A percentile compares a stretch with the other conserved stretches of the same genome.
Conservation (phyloP, 306 rosid species). For the Trifolium repens region DNA sequence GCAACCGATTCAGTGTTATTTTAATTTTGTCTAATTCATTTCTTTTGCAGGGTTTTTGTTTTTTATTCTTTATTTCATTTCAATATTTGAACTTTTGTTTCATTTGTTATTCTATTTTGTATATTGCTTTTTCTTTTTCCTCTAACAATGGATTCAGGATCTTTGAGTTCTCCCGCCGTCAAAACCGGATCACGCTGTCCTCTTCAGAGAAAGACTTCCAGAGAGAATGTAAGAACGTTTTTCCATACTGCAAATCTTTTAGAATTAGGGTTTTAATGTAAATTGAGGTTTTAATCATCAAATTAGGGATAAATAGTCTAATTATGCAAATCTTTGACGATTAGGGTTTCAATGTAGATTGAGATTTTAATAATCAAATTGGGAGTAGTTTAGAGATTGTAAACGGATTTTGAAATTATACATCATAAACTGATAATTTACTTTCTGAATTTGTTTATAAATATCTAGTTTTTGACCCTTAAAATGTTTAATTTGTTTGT, state of each 20-base stretch:
- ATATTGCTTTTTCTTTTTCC: not conserved
- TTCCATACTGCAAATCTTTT: not conserved
- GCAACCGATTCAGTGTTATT: too few relatives aligned
- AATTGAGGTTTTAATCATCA: not conserved
- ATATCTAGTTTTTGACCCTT: not conserved
- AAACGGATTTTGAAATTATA: not conserved
- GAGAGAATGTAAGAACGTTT: slow-evolving; percentile 47
- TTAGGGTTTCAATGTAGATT: not conserved
- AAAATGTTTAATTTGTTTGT: not conserved
- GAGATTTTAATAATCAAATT: too few relatives aligned
- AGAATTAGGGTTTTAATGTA: not conserved
- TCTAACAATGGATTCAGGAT: slow-evolving; percentile 56
- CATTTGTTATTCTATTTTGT: not conserved
- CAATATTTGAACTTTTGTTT: too few relatives aligned
- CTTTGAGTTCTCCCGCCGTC: slow-evolving; percentile 43
- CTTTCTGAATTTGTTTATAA: not conserved
- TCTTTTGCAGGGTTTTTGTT: not conserved
- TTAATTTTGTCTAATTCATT: not conserved
- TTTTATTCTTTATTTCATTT: too few relatives aligned
- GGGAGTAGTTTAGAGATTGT: not conserved
- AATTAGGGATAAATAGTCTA: too few relatives aligned
- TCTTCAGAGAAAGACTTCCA: slow-evolving; percentile 47
- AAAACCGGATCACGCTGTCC: slow-evolving; percentile 45
- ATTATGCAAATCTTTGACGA: not conserved
- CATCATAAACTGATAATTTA: not conserved